These are phyloP conservation scores for Marchantia paleacea DNA, from an alignment of 225 moss, liverwort and hornwort species.

Conservation along the genomic window DNA sequence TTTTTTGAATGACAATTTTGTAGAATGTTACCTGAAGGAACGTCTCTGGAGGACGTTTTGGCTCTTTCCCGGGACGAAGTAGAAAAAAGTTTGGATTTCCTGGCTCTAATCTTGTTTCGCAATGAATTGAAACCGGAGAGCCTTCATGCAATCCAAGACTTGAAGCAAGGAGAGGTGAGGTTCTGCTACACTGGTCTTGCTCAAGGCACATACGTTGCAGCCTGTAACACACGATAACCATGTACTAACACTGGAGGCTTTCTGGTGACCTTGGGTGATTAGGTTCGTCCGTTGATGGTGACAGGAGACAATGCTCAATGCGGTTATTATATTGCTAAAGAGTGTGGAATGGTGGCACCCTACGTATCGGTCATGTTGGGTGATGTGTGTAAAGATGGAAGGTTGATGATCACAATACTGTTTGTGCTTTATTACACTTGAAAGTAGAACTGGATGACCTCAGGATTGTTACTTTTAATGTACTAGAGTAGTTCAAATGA, in stretches of 20 bases:
- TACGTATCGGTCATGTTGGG: slow-evolving; percentile 63
- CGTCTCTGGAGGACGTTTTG: slow-evolving; percentile 41
- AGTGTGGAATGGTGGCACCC: slow-evolving; percentile 59
- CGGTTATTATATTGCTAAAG: slow-evolving; percentile 72
- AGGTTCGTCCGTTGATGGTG: slow-evolving; percentile 92
- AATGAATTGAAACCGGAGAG: slow-evolving; percentile 75
- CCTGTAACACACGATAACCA: background rate
- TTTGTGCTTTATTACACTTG: no score
- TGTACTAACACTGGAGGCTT: background rate
- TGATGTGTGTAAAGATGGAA: slow-evolving; percentile 60
- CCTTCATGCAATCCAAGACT: slow-evolving; percentile 48
- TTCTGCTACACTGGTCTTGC: background rate
- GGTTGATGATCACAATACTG: slow-evolving; percentile 30
- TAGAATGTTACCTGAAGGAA: slow-evolving; percentile 49
- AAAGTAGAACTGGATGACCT: no score
- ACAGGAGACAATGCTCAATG: slow-evolving; percentile 91
- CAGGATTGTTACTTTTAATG: no score
- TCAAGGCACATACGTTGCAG: background rate
- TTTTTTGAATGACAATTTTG: background rate
- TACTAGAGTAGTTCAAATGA: no score
- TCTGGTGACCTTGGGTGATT: background rate
- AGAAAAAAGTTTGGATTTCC: slow-evolving; percentile 59
- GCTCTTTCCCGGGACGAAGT: slow-evolving; percentile 57
- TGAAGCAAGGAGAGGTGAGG: slow-evolving; percentile 74
- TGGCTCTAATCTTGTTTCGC: slow-evolving; percentile 74